Evolutionary conservation across 805 yeast genomes (phyloP), one percentile per base, ranked within the genome.

Genomic region (Kodamaea lidongshanica): DNA sequence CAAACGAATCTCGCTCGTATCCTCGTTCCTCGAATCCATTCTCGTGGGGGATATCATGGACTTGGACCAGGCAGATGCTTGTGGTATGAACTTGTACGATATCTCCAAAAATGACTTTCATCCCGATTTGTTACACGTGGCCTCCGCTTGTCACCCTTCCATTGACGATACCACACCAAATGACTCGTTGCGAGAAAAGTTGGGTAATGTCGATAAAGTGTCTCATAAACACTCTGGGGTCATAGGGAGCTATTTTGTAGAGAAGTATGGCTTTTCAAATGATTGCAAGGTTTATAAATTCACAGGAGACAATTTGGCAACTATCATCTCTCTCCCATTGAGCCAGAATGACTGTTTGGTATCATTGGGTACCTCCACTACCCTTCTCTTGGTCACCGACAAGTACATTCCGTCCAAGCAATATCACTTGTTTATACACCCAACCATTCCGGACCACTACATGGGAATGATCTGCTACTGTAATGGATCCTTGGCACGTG

Each of bases 391-490:
- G 27, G 78, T 87, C 23, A 87, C 96, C 5, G 79, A 84, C 36
- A 69, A 74, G 34, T 87, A 78, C 50, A 67, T 66, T 12, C 87
- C 96, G 2, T 79, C 88, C 1, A 74, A 85, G 5, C 81, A 79
- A 43, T 87, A 86, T 51, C 96, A 87, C 49, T 55, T 86, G 41
- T 87, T 87, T 60, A 74, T 74, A 39, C 96, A 88, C 50, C 96
- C 96, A 6, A 80, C 94, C 0, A 71, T 82, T 38, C 71, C 73
- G 1, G 67, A 67, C 20, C 76, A 79, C 20, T 87, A 76, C 52
- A 88, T 87, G 96, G 95, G 94, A 13, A 87, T 87, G 96, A 74
- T 88, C 32, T 87, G 96, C 52, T 87, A 87, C 54, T 82, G 94
- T 48, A 87, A 87, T 52, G 96, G 96, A 0, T 72, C 95, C 0